Evolutionary conservation across 108 stramenopile species (phyloP).

Genomic region (Aureococcus anophagefferens): DNA sequence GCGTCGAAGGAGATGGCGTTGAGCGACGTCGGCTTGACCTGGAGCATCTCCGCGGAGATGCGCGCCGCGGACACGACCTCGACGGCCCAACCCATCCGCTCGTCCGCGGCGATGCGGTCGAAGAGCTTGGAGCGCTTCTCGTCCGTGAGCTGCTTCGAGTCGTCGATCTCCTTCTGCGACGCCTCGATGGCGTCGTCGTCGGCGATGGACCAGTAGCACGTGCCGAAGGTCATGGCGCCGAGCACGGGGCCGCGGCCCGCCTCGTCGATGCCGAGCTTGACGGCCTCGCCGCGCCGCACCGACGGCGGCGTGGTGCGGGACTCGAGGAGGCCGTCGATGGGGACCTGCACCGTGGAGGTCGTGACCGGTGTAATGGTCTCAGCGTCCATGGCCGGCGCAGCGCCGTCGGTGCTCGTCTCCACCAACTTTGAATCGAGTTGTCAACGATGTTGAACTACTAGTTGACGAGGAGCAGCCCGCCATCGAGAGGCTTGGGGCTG

Average conservation of each 20-base stretch:
- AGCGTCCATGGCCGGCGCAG: too few species aligned
- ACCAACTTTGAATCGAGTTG: too few species aligned
- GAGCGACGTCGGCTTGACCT: slow-evolving; percentile 60
- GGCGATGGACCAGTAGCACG: slow-evolving; percentile 60
- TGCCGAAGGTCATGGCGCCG: slow-evolving; percentile 76
- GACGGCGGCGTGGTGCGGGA: too few species aligned
- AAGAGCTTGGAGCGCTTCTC: slow-evolving; percentile 8
- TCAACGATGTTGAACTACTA: too few species aligned
- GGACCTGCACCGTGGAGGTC: too few species aligned
- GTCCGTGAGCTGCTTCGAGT: slow-evolving; percentile 64
- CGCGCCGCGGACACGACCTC: slow-evolving; percentile 54
- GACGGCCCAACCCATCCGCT: neutral
- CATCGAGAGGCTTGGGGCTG: too few species aligned
- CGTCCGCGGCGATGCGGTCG: neutral
- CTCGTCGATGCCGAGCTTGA: slow-evolving; percentile 58
- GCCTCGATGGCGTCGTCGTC: slow-evolving; percentile 18
- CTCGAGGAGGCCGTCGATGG: too few species aligned
- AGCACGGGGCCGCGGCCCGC: slow-evolving; percentile 71
- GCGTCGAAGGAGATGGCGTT: slow-evolving; percentile 73
- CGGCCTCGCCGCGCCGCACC: slow-evolving; percentile 2
- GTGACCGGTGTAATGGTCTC: too few species aligned
- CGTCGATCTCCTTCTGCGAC: slow-evolving; percentile 47
- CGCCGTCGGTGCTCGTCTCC: too few species aligned
- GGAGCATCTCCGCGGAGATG: slow-evolving; percentile 73
- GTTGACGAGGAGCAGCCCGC: too few species aligned